Percentiles rank a stretch among this genome's conserved stretches.
phyloP scores from a whole-genome alignment of 2,329 filamentous ascomycete genomes.

The Pseudopithomyces maydicus region DNA sequence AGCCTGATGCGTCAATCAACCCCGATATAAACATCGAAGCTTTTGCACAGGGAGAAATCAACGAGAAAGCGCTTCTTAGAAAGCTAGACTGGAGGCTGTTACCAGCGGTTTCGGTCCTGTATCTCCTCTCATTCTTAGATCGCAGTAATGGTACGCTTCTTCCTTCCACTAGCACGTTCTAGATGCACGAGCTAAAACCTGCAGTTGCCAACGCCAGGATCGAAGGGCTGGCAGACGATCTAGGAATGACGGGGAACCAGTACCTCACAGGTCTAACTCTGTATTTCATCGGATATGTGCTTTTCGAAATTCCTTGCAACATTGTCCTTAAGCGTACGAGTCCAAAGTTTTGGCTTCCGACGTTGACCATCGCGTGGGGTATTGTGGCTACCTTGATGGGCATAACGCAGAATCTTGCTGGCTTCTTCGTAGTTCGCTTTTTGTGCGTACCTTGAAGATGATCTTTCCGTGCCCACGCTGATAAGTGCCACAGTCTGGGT shows the following conservation, averaged over 20 bases:
- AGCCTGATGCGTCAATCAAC: slow-evolving; percentile 22
- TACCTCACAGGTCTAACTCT: slow-evolving; percentile 70
- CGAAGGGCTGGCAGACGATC: slow-evolving; percentile 39
- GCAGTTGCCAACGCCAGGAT: slow-evolving; percentile 53
- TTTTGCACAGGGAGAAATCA: slow-evolving; percentile 39
- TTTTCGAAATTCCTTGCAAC: slow-evolving; percentile 64
- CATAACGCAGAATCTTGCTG: slow-evolving; percentile 52
- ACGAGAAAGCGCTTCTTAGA: slow-evolving; percentile 63
- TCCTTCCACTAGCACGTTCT: neutral
- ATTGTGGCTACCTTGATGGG: slow-evolving; percentile 58
- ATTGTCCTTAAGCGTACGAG: slow-evolving; percentile 66
- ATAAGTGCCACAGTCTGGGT: slow-evolving; percentile 28
- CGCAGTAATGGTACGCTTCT: slow-evolving; percentile 38
- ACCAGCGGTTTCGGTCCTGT: slow-evolving; percentile 50
- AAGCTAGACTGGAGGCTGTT: slow-evolving; percentile 56
- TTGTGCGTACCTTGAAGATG: slow-evolving; percentile 43
- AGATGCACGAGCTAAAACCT: slow-evolving; percentile 1
- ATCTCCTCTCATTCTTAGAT: slow-evolving; percentile 47
- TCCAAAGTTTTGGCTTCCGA: slow-evolving; percentile 51
- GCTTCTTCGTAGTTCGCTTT: slow-evolving; percentile 53
- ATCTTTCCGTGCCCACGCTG: neutral
- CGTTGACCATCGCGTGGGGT: slow-evolving; percentile 58
- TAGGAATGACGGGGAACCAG: slow-evolving; percentile 50
- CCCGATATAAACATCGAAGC: slow-evolving; percentile 36
- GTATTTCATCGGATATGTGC: slow-evolving; percentile 63